Percentiles rank a stretch among this genome's conserved stretches.
phyloP scores from a whole-genome alignment of 2,329 filamentous ascomycete genomes.

The Ceratocystis albifundus region DNA sequence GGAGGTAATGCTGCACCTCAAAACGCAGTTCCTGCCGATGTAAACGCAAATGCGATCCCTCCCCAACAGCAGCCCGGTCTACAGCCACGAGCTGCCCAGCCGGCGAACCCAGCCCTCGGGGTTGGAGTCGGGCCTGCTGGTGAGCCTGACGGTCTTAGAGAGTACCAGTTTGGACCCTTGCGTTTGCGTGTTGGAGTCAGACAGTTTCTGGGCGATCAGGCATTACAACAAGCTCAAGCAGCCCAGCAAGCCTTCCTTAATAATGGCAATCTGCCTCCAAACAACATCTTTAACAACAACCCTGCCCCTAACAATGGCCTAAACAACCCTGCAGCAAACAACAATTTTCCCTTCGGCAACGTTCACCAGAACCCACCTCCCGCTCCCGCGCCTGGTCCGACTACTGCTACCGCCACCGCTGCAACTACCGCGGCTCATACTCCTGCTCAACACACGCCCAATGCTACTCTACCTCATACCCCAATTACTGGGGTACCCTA shows the following conservation, averaged over 20 bases:
- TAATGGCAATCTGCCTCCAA: constrained; percentile 16
- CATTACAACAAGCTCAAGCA: constrained; percentile 22
- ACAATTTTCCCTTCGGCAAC: constrained; percentile 8
- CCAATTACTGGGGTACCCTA: not conserved
- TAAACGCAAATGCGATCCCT: constrained; percentile 26
- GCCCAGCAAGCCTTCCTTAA: constrained; percentile 19
- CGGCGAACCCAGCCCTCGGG: constrained; percentile 6
- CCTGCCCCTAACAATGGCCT: constrained; percentile 1
- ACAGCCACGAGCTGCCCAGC: constrained; percentile 9
- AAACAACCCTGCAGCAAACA: constrained; percentile 1
- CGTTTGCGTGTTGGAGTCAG: constrained; percentile 26
- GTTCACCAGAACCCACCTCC: constrained; percentile 2
- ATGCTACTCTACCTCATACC: constrained; percentile 12
- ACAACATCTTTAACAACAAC: constrained; percentile 17
- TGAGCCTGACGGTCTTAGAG: constrained; percentile 17
- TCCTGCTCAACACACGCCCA: constrained; percentile 4
- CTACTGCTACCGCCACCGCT: not conserved
- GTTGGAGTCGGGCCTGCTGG: constrained; percentile 8
- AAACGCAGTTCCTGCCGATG: constrained; percentile 24
- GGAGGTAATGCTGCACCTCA: constrained; percentile 26
- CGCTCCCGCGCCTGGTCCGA: not conserved
- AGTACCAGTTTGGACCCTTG: constrained; percentile 19
- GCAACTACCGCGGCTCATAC: not conserved
- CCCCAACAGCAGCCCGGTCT: constrained; percentile 19
- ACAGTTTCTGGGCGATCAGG: constrained; percentile 28